Evolutionary conservation across 371 early-diverging fungal genomes (phyloP).

Genomic region (Mucor plumbeus): DNA sequence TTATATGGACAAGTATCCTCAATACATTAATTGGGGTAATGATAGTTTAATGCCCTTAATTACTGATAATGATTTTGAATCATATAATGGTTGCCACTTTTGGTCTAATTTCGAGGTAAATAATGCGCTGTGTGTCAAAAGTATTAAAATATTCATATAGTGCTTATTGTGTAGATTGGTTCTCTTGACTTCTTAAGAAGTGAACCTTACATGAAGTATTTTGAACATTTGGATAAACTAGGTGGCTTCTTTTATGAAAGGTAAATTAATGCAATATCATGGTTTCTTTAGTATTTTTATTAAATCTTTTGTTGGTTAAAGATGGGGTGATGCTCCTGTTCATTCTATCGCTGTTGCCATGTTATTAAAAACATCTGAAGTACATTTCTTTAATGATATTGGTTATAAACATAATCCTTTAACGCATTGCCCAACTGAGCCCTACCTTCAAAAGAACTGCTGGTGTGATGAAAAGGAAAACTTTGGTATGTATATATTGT

Average conservation of each 20-base stretch:
- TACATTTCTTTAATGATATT: conserved; percentile 94
- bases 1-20: conserved; percentile 58
- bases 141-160: not conserved
- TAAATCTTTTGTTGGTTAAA: not conserved
- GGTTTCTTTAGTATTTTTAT: not conserved
- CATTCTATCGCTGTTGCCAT: conserved; percentile 91
- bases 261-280: conserved; percentile 18
- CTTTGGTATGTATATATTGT: conserved; percentile 53
- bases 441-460: conserved; percentile 57
- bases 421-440: conserved; percentile 69
- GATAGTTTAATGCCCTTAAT: conserved; percentile 38
- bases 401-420: conserved; percentile 80
- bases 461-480: conserved; percentile 54
- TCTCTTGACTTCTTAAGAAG: conserved; percentile 79
- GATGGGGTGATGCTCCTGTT: conserved; percentile 73
- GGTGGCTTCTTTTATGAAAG: conserved; percentile 96
- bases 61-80: conserved; percentile 34
- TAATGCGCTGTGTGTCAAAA: not conserved
- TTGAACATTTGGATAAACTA: conserved; percentile 77
- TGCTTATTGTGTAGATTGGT: conserved; percentile 67
- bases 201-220: conserved; percentile 75
- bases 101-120: conserved; percentile 67
- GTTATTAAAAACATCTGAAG: conserved; percentile 74
- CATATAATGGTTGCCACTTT: conserved; percentile 82
- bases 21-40: conserved; percentile 27